Conservation (phyloP, 2,329 filamentous ascomycete species). For the Dactylellina parvicollis region DNA sequence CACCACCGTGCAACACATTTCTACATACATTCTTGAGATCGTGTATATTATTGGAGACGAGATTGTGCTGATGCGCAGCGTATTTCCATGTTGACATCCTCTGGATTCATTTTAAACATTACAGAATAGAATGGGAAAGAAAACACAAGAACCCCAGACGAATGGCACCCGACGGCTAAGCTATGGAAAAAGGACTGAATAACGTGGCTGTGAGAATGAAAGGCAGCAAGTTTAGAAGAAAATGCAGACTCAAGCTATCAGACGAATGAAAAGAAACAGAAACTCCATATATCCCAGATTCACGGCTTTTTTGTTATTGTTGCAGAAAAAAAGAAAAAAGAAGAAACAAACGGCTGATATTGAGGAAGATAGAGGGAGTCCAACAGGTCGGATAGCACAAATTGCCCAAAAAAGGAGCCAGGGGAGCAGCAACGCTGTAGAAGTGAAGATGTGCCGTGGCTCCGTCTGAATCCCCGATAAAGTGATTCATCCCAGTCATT, state of each 20-base stretch:
- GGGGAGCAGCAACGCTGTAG: background rate
- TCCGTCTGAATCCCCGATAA: too few relatives aligned
- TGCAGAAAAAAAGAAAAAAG: conserved; percentile 13
- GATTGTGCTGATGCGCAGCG: too few relatives aligned
- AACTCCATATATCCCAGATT: conserved; percentile 52
- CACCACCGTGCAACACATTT: background rate
- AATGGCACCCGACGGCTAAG: conserved; percentile 2
- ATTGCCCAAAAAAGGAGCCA: background rate
- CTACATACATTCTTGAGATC: background rate
- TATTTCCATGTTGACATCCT: too few relatives aligned
- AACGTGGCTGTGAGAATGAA: background rate
- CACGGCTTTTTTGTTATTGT: conserved; percentile 37
- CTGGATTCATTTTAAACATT: conserved; percentile 31
- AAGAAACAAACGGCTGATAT: background rate
- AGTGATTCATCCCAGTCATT: background rate
- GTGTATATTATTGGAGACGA: background rate
- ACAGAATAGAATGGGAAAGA: conserved; percentile 11
- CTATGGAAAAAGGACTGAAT: background rate
- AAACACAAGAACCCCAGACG: conserved; percentile 2
- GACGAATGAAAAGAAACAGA: conserved; percentile 11
- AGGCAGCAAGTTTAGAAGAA: background rate
- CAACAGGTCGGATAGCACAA: conserved; percentile 2
- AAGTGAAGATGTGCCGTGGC: too few relatives aligned
- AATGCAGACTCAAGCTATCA: background rate
- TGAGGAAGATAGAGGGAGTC: background rate